These are phyloP conservation scores for Pulveroboletus frians DNA, from an alignment of 768 basidiomycete species.

Conservation along the genomic window DNA sequence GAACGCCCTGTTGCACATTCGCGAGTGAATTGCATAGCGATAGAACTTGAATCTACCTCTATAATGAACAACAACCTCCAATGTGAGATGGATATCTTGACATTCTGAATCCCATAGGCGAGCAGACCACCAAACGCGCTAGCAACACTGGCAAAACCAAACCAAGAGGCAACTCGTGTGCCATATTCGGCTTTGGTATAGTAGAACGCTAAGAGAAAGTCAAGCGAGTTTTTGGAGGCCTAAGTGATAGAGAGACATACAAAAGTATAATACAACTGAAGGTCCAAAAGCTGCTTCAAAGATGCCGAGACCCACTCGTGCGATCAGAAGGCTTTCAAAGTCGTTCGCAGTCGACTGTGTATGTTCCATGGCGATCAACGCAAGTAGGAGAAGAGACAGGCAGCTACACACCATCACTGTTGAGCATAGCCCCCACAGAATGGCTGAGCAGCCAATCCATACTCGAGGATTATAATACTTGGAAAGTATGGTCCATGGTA, in stretches of 20 bases:
- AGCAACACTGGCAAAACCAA: conserved; percentile 52
- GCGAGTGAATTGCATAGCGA: background rate
- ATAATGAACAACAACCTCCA: conserved; percentile 37
- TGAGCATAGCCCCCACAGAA: conserved; percentile 71
- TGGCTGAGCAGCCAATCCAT: conserved; percentile 64
- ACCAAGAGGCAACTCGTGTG: conserved; percentile 46
- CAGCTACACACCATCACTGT: conserved; percentile 53
- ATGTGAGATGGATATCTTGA: conserved; percentile 32
- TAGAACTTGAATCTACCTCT: conserved; percentile 11
- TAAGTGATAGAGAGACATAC: conserved; percentile 7
- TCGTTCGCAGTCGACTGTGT: conserved; percentile 23
- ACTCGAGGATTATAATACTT: conserved; percentile 64
- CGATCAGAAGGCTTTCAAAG: conserved; percentile 27
- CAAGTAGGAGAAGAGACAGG: background rate
- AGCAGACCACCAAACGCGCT: conserved; percentile 55
- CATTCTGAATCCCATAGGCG: conserved; percentile 47
- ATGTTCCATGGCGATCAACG: background rate
- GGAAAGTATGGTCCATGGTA: conserved; percentile 62
- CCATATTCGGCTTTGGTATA: conserved; percentile 47
- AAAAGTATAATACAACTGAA: conserved; percentile 30
- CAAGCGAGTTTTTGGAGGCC: conserved; percentile 14
- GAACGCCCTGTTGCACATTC: conserved; percentile 46
- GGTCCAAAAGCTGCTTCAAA: conserved; percentile 35
- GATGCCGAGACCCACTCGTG: conserved; percentile 29
- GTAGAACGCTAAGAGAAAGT: conserved; percentile 36